Conservation (phyloP, 495 filamentous ascomycete genomes). For the Collariella sp. region DNA sequence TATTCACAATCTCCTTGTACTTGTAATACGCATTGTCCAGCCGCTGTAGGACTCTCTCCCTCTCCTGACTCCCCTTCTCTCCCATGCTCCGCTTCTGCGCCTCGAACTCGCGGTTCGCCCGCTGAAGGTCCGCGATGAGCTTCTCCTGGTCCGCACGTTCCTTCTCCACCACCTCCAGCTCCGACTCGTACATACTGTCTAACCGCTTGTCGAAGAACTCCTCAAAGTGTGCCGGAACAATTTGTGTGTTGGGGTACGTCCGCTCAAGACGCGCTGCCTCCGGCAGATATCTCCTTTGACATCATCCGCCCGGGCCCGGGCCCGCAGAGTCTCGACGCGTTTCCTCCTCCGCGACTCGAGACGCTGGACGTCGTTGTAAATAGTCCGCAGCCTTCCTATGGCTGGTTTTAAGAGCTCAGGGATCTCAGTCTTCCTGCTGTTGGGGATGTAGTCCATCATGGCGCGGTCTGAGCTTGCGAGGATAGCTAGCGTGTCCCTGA, state of each 20-base stretch:
- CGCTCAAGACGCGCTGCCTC: conserved; percentile 82
- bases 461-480: conserved; percentile 69
- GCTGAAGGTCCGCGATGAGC: conserved; percentile 53
- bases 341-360: conserved; percentile 69
- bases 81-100: conserved; percentile 54
- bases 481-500: conserved; percentile 63
- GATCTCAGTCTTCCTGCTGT: conserved; percentile 66
- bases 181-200: conserved; percentile 62
- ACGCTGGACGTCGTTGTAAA: conserved; percentile 72
- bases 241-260: conserved; percentile 70
- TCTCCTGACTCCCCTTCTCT: conserved; percentile 64
- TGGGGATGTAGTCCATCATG: conserved; percentile 82
- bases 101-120: conserved; percentile 72
- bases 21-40: conserved; percentile 89
- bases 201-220: conserved; percentile 79
- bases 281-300: conserved; percentile 73
- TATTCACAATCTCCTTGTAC: conserved; percentile 88
- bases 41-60: conserved; percentile 78
- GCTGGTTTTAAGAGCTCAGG: conserved; percentile 73
- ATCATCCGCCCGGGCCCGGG: conserved; percentile 78
- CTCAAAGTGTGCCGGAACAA: conserved; percentile 82
- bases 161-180: conserved; percentile 57
- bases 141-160: conserved; percentile 73
- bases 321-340: conserved; percentile 63
- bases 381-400: conserved; percentile 60